Percentiles rank a stretch among this genome's conserved stretches.
These are phyloP conservation scores for Pleurotus eryngii DNA, from an alignment of 768 basidiomycete genomes.

Conservation along the genomic window DNA sequence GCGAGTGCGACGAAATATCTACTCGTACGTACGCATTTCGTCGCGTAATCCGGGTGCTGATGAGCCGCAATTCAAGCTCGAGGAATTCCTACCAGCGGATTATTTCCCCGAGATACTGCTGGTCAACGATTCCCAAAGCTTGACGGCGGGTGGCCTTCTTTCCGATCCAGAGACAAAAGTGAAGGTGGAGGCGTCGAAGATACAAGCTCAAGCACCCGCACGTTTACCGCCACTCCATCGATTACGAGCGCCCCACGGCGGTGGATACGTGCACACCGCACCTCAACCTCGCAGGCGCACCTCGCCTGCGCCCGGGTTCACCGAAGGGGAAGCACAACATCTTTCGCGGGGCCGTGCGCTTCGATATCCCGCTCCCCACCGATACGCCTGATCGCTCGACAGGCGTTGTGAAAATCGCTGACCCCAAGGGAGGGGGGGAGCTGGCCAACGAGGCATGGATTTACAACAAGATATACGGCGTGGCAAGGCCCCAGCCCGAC, in stretches of 20 bases:
- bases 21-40: not conserved
- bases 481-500: not conserved
- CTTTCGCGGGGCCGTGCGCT: conserved; percentile 32
- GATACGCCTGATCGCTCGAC: conserved; percentile 21
- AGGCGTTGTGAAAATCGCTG: conserved; percentile 32
- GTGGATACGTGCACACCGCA: not conserved
- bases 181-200: conserved; percentile 8
- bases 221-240: not conserved
- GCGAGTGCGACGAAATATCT: not conserved
- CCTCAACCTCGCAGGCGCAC: conserved; percentile 16
- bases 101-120: conserved; percentile 22
- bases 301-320: conserved; percentile 4
- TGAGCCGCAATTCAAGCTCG: conserved; percentile 15
- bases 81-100: conserved; percentile 18
- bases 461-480: conserved; percentile 24
- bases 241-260: not conserved
- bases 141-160: conserved; percentile 3
- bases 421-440: conserved; percentile 19
- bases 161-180: not conserved
- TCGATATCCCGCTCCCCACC: conserved; percentile 28
- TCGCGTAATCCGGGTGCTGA: not conserved
- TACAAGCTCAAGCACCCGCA: conserved; percentile 16
- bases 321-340: conserved; percentile 28
- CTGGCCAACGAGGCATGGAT: conserved; percentile 28
- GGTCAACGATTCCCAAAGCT: conserved; percentile 19